Conservation (phyloP, 306 rosid species). For the Trifolium repens region DNA sequence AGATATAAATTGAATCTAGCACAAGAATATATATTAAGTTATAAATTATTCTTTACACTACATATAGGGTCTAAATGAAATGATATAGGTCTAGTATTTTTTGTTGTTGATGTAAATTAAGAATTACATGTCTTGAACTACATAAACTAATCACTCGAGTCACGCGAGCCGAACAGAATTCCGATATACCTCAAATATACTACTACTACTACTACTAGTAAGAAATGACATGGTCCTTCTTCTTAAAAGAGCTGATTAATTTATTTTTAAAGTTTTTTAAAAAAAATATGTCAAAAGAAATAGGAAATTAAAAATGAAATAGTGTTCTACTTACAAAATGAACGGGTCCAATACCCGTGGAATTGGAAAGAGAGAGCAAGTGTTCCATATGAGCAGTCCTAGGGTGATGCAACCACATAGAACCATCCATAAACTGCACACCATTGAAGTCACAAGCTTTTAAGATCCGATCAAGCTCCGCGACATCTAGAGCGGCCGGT, state of each 20-base stretch:
- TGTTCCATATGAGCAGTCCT: conserved; percentile 65
- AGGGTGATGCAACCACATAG: conserved; percentile 91
- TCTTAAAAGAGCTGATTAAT: too few species aligned
- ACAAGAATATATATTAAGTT: not conserved
- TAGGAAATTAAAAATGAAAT: not conserved
- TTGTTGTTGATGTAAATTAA: too few species aligned
- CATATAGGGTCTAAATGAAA: too few species aligned
- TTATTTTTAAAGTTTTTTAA: too few species aligned
- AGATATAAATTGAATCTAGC: not conserved
- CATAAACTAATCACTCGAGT: too few species aligned
- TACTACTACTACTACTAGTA: too few species aligned
- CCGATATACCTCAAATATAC: too few species aligned
- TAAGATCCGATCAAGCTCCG: conserved; percentile 65
- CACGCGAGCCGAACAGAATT: too few species aligned
- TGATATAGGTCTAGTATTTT: too few species aligned
- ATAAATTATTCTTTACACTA: too few species aligned
- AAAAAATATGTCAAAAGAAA: not conserved
- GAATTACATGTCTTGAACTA: too few species aligned
- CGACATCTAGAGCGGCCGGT: conserved; percentile 67
- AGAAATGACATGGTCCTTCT: too few species aligned
- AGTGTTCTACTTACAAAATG: conserved; percentile 48
- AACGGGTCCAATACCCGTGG: conserved; percentile 48
- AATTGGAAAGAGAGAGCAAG: conserved; percentile 48
- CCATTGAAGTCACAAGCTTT: conserved; percentile 70
- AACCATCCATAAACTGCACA: conserved; percentile 85